phyloP scores from a whole-genome alignment of 345 rosid genomes.

The Carallia pectinifolia region DNA sequence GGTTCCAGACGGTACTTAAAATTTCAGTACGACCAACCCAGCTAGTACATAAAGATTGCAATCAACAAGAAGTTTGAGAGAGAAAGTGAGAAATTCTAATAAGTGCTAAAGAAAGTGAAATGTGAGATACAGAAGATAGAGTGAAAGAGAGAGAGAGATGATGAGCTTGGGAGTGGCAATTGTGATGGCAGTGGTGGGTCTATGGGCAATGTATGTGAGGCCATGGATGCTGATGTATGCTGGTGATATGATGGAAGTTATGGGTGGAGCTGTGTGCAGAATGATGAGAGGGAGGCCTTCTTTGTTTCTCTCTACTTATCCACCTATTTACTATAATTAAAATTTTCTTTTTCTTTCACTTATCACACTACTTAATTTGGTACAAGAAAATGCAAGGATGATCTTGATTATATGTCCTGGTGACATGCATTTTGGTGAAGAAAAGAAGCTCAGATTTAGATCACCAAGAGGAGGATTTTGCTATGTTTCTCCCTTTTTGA shows the following conservation, averaged over 20 bases:
- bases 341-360: too few species aligned
- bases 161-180: constrained; percentile 40
- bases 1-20: too few species aligned
- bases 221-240: constrained; percentile 37
- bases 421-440: not conserved
- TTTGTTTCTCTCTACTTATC: constrained; percentile 16
- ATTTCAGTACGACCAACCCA: too few species aligned
- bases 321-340: constrained; percentile 15
- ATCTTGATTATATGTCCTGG: too few species aligned
- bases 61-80: not conserved
- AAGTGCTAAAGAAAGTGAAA: not conserved
- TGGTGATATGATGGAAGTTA: constrained; percentile 27
- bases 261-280: constrained; percentile 13
- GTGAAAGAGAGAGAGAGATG: not conserved
- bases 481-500: too few species aligned
- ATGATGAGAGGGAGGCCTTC: constrained; percentile 21
- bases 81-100: too few species aligned
- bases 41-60: too few species aligned
- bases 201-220: constrained; percentile 39
- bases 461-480: too few species aligned
- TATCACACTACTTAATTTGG: too few species aligned
- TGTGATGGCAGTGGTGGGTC: constrained; percentile 30
- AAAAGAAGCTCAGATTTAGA: not conserved
- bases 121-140: not conserved
- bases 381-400: not conserved